A percentile compares a stretch with the other conserved stretches of the same genome.
These are phyloP conservation scores for Suillus subaureus DNA, from an alignment of 768 basidiomycete species.

Conservation along the genomic window DNA sequence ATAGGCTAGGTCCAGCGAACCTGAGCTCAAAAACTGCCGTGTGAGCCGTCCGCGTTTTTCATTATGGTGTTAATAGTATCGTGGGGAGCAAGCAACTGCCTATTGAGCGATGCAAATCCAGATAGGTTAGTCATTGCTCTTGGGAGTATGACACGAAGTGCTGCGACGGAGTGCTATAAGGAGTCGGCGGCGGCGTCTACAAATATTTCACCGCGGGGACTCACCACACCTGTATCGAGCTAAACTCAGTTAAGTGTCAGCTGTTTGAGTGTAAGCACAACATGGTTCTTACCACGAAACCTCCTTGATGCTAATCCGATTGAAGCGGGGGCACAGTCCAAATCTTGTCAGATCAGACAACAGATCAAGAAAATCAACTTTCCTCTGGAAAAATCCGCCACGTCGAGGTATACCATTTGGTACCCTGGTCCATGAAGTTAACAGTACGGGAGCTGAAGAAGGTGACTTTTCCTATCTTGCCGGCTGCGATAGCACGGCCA, in stretches of 20 bases:
- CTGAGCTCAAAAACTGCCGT: conserved; percentile 66
- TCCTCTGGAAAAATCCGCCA: conserved; percentile 86
- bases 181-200: background rate
- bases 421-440: conserved; percentile 57
- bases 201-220: conserved; percentile 25
- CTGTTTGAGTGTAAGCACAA: conserved; percentile 7
- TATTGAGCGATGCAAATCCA: conserved; percentile 67
- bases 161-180: conserved; percentile 64
- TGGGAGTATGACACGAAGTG: conserved; percentile 64
- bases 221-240: conserved; percentile 79
- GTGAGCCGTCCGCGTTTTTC: conserved; percentile 48
- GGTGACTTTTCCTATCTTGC: conserved; percentile 71
- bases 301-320: conserved; percentile 65
- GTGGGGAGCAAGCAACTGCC: conserved; percentile 71
- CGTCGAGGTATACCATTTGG: conserved; percentile 66
- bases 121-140: conserved; percentile 54
- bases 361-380: conserved; percentile 11
- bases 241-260: conserved; percentile 29
- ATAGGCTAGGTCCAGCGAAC: conserved; percentile 55
- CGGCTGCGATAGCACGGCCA: conserved; percentile 51
- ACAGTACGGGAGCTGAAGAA: conserved; percentile 63
- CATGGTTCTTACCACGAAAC: conserved; percentile 65
- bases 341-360: conserved; percentile 6
- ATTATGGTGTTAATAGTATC: conserved; percentile 73
- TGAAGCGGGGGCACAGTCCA: background rate